These are phyloP conservation scores for Arabidopsis suecica DNA, from an alignment of 345 rosid genomes.

Conservation along the genomic window DNA sequence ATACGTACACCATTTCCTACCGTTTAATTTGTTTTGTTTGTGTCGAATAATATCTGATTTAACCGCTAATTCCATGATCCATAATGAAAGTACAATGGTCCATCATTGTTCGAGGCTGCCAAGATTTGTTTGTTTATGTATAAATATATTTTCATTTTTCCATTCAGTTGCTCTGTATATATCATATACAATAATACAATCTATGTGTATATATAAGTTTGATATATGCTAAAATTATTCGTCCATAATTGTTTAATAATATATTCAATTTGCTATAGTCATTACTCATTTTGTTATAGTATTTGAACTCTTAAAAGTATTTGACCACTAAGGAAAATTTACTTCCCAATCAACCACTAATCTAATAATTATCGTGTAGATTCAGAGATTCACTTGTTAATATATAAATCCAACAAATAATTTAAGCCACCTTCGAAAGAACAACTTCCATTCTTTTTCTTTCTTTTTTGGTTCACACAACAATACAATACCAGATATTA, in stretches of 20 bases:
- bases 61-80: background rate
- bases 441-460: background rate
- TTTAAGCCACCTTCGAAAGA: background rate
- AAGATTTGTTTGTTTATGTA: background rate
- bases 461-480: conserved; percentile 27
- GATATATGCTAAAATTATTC: background rate
- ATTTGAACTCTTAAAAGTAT: background rate
- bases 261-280: background rate
- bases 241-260: background rate
- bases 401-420: conserved; percentile 2
- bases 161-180: too few relatives aligned
- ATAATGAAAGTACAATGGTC: conserved; percentile 1
- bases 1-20: background rate
- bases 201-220: background rate
- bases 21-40: conserved; percentile 5
- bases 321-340: background rate
- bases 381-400: background rate
- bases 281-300: background rate
- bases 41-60: background rate
- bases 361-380: background rate
- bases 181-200: too few relatives aligned
- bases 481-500: conserved; percentile 22
- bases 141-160: too few relatives aligned
- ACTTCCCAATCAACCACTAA: conserved; percentile 1
- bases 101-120: background rate